Conservation (phyloP, 805 yeast genomes). For the Osmozyma mogii region DNA sequence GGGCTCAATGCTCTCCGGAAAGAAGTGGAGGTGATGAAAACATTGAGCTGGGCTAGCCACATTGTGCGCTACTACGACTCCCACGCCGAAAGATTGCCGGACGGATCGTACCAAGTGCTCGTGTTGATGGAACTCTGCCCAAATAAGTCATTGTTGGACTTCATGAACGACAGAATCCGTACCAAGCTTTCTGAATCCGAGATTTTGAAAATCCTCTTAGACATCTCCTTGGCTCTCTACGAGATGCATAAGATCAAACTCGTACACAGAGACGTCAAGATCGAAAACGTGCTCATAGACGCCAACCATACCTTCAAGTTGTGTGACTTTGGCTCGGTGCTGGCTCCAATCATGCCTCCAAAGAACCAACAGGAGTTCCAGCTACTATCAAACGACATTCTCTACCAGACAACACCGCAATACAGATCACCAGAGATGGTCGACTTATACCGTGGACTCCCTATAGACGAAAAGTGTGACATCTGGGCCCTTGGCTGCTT, state of each 20-base stretch:
- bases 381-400: slow-evolving; percentile 71
- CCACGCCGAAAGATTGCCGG: slow-evolving; percentile 54
- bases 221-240: slow-evolving; percentile 69
- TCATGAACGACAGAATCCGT: slow-evolving; percentile 78
- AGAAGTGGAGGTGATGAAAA: slow-evolving; percentile 77
- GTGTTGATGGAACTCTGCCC: slow-evolving; percentile 92
- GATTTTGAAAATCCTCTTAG: slow-evolving; percentile 75
- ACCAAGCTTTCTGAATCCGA: slow-evolving; percentile 72
- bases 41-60: slow-evolving; percentile 44
- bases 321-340: slow-evolving; percentile 91
- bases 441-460: slow-evolving; percentile 72
- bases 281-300: slow-evolving; percentile 87
- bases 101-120: slow-evolving; percentile 69
- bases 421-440: slow-evolving; percentile 96
- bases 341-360: slow-evolving; percentile 64
- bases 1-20: slow-evolving; percentile 59
- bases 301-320: slow-evolving; percentile 62
- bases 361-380: slow-evolving; percentile 66
- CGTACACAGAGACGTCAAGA: slow-evolving; percentile 89
- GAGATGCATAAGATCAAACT: slow-evolving; percentile 77
- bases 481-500: slow-evolving; percentile 97
- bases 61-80: slow-evolving; percentile 70
- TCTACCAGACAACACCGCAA: slow-evolving; percentile 91
- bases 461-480: slow-evolving; percentile 88
- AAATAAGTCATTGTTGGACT: slow-evolving; percentile 78